Conservation (phyloP, 371 early-diverging fungal genomes). For the Choanephora cucurbitarum region DNA sequence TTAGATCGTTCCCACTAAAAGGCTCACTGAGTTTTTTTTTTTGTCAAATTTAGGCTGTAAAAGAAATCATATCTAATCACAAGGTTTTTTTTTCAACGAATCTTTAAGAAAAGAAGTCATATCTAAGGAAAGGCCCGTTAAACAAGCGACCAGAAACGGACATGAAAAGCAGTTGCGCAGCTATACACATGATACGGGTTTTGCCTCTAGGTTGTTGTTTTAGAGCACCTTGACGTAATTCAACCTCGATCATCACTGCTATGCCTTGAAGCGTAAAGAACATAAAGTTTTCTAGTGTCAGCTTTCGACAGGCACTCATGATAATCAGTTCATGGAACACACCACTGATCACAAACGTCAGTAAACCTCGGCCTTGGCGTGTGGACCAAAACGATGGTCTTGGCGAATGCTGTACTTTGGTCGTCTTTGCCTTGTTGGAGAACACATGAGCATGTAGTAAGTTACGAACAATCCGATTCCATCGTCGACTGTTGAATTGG, state of each 20-base stretch:
- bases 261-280: slow-evolving; percentile 40
- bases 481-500: slow-evolving; percentile 46
- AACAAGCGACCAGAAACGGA: slow-evolving; percentile 22
- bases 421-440: background rate
- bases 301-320: slow-evolving; percentile 31
- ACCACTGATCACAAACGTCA: slow-evolving; percentile 38
- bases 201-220: slow-evolving; percentile 24
- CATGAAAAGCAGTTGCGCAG: slow-evolving; percentile 19
- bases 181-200: slow-evolving; percentile 12
- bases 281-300: slow-evolving; percentile 38
- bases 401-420: too few relatives aligned
- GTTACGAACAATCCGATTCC: slow-evolving; percentile 40
- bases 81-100: too few relatives aligned
- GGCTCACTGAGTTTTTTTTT: too few relatives aligned
- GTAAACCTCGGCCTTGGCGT: slow-evolving; percentile 20
- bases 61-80: too few relatives aligned
- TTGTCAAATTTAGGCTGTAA: too few relatives aligned
- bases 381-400: slow-evolving; percentile 7
- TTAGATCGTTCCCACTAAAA: too few relatives aligned
- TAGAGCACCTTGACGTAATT: slow-evolving; percentile 13
- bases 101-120: slow-evolving; percentile 21
- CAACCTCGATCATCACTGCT: slow-evolving; percentile 26
- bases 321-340: slow-evolving; percentile 41
- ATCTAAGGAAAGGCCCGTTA: slow-evolving; percentile 25
- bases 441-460: slow-evolving; percentile 31